Base-by-base conservation (phyloP, 305 asterid genomes). In the Plantago rigida region DNA sequence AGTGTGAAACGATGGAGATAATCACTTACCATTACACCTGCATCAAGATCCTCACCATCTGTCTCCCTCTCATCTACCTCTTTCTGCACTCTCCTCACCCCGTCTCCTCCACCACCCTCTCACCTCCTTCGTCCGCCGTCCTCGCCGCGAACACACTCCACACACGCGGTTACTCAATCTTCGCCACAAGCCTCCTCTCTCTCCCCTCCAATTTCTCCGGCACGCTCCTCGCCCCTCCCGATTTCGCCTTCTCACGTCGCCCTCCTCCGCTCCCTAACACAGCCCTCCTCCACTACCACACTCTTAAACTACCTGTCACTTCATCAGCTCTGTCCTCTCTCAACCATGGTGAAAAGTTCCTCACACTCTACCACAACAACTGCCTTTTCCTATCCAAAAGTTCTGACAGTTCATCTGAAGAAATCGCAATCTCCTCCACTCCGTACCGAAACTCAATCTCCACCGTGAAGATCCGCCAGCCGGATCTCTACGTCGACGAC, bases 231-330 rank as follows among this genome's bases (percentile, higher is more conserved):
- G 87, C 77, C 48, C 78, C 94, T 0, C 90, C 88, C 0, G 87
- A 82, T 42, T 81, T 79, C 63, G 77, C 80, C 0, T 84, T 87
- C 80, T 75, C 89, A 26, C 54, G 78, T 47, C 42, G 71, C 74
- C 74, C n/a, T n/a, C n/a, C n/a, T n/a, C n/a, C n/a, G 66, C 76
- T 63, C 60, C 63, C 72, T 49, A 53, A 57, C 74, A 60, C 71
- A 85, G 81, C 55, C 60, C 82, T 82, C 75, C 79, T 84, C 66
- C 81, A 73, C 64, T 81, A 77, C 76, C 88, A 82, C 75, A 79
- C 87, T 24, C 72, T 87, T 58, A 73, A 64, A 22, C 77, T 75
- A 10, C 80, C 94, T 3, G 89, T 87, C 69, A 67, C 73, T 14
- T 84, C 83, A 79, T 54, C 59, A 13, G 17, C 75, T 17, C 73